A percentile compares a stretch with the other conserved stretches of the same genome.
Evolutionary conservation across 371 early-diverging fungal genomes (phyloP).

Genomic region (Apophysomyces elegans): DNA sequence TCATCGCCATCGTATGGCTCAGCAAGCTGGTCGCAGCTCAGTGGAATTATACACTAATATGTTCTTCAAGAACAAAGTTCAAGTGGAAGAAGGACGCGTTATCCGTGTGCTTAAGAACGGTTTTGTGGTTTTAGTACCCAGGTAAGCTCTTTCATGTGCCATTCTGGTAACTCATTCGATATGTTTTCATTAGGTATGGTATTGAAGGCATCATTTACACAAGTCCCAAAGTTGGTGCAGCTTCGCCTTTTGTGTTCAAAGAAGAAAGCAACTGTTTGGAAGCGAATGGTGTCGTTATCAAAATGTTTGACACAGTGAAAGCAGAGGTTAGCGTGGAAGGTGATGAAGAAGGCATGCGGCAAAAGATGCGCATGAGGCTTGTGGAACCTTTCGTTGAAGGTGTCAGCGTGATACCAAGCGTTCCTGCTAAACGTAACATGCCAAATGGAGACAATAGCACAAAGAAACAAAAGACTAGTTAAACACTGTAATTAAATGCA

Average conservation of each 20-base stretch:
- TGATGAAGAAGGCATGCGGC: slow-evolving; percentile 69
- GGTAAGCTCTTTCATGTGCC: slow-evolving; percentile 37
- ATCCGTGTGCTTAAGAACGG: slow-evolving; percentile 93
- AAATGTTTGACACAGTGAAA: slow-evolving; percentile 77
- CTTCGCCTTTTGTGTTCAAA: slow-evolving; percentile 40
- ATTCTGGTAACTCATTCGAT: background rate
- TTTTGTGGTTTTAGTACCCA: slow-evolving; percentile 89
- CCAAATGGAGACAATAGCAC: slow-evolving; percentile 18
- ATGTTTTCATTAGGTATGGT: slow-evolving; percentile 64
- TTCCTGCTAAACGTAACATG: background rate
- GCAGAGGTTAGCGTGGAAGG: slow-evolving; percentile 83
- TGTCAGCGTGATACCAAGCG: slow-evolving; percentile 40
- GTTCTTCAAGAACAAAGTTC: slow-evolving; percentile 89
- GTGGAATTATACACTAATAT: slow-evolving; percentile 94
- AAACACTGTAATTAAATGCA: background rate
- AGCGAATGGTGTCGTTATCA: slow-evolving; percentile 55
- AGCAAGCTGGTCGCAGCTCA: slow-evolving; percentile 91
- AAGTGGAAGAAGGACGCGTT: slow-evolving; percentile 87
- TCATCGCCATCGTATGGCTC: slow-evolving; percentile 94
- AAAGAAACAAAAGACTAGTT: slow-evolving; percentile 8
- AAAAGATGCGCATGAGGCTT: slow-evolving; percentile 70
- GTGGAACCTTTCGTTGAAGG: slow-evolving; percentile 70
- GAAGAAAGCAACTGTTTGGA: slow-evolving; percentile 41
- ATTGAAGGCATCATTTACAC: slow-evolving; percentile 91
- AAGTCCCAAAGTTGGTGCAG: slow-evolving; percentile 24